Base-by-base conservation (phyloP, 192 early-diverging fungal genomes). In the Dissophora ornata region DNA sequence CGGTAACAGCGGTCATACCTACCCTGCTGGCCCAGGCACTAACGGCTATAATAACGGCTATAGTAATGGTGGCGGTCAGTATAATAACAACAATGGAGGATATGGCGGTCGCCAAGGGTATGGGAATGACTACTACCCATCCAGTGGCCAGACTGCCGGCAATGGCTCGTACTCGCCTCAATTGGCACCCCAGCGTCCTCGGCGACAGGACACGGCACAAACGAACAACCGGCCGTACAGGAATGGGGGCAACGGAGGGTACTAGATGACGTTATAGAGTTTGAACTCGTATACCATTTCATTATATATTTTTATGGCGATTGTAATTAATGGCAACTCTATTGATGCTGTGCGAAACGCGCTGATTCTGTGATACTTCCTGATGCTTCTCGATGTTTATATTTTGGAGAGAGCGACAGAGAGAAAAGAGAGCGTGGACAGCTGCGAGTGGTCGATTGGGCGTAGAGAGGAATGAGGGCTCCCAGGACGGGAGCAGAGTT, bases 121-220 rank as follows among this genome's bases (percentile, higher is more conserved):
- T 36, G 42, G 52, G 2, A 57, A 47, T 15, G 63, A 66, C 24
- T 49, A 66, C 18, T 57, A 66, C 33, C 32, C 52, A 9, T 44
- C 62, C 10, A 33, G 41, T 45, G 28, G 38, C 29, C 62, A 38
- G 38, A 26, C 2, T 10, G 51, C 28, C 4, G 4, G 10, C n/a
- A 33, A 40, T 47, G 10, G 28, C 3, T 21, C 24, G 16, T 59
- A 47, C 29, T 55, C 62, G 50, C 52, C 41, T 11, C 57, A 57
- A 24, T n/a, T 30, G n/a, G 18, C 40, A 4, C 59, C 68, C 19
- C 68, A 54, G 21, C 68, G 59, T 26, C 30, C 57, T 42, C 50
- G 68, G 22, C 68, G 68, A 30, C 50, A 70, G 13, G 68, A 70
- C 19, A 57, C 63, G 33, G 26, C 47, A 21, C 47, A 10, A 4